Evolutionary conservation across 352 stramenopile genomes (phyloP).

Genomic region (Pythium folliculosum): DNA sequence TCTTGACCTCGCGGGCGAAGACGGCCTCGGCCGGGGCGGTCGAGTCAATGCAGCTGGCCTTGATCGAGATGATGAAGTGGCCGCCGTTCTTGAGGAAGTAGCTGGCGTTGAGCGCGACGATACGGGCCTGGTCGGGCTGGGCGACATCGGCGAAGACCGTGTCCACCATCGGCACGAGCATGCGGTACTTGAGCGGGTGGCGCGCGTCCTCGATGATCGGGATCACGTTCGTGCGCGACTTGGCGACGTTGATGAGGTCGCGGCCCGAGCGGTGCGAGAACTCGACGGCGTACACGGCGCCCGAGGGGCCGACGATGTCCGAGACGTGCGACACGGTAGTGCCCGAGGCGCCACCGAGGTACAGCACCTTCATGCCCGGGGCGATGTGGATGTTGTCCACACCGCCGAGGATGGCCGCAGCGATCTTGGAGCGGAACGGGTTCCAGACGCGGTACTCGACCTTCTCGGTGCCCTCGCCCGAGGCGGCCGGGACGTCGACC

Average conservation of each 20-base stretch:
- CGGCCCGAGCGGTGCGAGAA: constrained; percentile 98
- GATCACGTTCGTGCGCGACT: constrained; percentile 99
- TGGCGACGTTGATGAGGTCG: constrained; percentile 99
- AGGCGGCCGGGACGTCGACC: constrained; percentile 93
- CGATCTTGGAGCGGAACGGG: constrained; percentile 99
- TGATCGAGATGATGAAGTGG: constrained; percentile 99
- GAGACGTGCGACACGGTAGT: constrained; percentile 99
- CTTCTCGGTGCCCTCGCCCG: constrained; percentile 93
- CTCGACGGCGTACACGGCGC: constrained; percentile 99
- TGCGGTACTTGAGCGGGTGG: constrained; percentile 98
- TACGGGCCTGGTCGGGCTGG: constrained; percentile 99
- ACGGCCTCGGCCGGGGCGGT: constrained; percentile 98
- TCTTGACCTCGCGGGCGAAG: constrained; percentile 97
- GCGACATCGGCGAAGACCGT: constrained; percentile 99
- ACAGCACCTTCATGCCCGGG: constrained; percentile 97
- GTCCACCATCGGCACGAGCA: constrained; percentile 99
- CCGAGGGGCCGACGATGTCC: constrained; percentile 97
- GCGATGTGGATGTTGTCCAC: constrained; percentile 99
- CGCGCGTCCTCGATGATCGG: constrained; percentile 99
- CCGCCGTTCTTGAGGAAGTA: constrained; percentile 99
- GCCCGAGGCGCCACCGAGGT: constrained; percentile 98
- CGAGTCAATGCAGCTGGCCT: constrained; percentile 99
- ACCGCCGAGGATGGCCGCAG: constrained; percentile 98
- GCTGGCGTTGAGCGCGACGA: constrained; percentile 98
- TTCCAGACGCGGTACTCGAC: constrained; percentile 99